Conservation (phyloP, 2,329 filamentous ascomycete genomes). For the Exserohilum rostratum region DNA sequence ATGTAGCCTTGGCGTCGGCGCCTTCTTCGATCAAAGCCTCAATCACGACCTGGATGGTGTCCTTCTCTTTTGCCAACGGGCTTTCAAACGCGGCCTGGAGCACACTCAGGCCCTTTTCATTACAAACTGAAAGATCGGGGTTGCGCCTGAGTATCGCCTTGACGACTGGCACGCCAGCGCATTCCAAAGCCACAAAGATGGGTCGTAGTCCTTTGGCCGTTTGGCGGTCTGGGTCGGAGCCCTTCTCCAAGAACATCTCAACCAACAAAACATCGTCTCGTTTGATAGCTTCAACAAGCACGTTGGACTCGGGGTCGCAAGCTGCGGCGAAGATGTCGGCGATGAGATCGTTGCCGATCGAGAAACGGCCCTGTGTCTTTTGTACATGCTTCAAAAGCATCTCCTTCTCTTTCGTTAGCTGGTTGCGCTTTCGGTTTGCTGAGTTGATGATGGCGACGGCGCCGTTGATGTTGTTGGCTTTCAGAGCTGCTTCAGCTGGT, state of each 20-base stretch:
- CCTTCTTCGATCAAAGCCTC: conserved; percentile 34
- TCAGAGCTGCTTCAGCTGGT: conserved; percentile 37
- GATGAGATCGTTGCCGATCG: conserved; percentile 41
- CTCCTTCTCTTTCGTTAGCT: conserved; percentile 40
- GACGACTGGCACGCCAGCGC: conserved; percentile 31
- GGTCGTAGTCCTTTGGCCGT: conserved; percentile 32
- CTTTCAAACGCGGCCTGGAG: conserved; percentile 37
- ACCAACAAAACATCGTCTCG: conserved; percentile 34
- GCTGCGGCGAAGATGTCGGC: conserved; percentile 41
- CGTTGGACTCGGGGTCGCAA: conserved; percentile 41
- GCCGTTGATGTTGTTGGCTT: conserved; percentile 35
- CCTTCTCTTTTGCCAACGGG: conserved; percentile 31
- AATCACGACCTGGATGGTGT: conserved; percentile 27
- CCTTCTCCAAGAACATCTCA: conserved; percentile 39
- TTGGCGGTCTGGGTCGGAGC: conserved; percentile 36
- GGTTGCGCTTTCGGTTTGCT: conserved; percentile 31
- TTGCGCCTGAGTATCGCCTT: conserved; percentile 36
- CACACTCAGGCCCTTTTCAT: conserved; percentile 29
- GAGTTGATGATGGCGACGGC: conserved; percentile 42
- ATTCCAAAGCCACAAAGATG: conserved; percentile 38
- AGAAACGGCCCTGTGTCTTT: conserved; percentile 33
- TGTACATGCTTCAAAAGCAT: conserved; percentile 40
- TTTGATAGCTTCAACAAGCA: conserved; percentile 43
- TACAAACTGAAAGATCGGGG: conserved; percentile 33
- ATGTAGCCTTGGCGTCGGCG: conserved; percentile 28